Percentiles rank a stretch among this genome's conserved stretches.
phyloP scores from a whole-genome alignment of 2,329 filamentous ascomycete genomes.

The Aspergillus sp. region DNA sequence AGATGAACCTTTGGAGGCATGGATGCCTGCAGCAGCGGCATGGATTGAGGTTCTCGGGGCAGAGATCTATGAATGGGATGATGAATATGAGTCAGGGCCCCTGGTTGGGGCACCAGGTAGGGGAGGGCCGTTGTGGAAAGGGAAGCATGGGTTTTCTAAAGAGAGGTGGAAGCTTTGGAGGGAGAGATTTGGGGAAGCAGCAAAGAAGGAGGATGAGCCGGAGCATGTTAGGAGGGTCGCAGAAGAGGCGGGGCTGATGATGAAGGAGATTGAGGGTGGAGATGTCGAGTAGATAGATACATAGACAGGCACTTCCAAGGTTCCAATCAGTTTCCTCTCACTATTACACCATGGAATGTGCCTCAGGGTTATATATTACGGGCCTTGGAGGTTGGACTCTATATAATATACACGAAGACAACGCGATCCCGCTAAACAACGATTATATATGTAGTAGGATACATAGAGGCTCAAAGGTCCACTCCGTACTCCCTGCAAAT shows the following conservation, averaged over 20 bases:
- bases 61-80: slow-evolving; percentile 15
- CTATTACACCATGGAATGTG: too few species aligned
- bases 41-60: slow-evolving; percentile 14
- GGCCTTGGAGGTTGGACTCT: too few species aligned
- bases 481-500: too few species aligned
- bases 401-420: too few species aligned
- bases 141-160: slow-evolving; percentile 11
- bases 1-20: neutral
- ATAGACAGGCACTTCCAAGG: too few species aligned
- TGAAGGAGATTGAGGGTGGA: slow-evolving; percentile 13
- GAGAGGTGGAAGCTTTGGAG: slow-evolving; percentile 11
- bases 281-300: neutral
- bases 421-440: too few species aligned
- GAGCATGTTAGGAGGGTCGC: neutral
- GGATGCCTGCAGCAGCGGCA: slow-evolving; percentile 9
- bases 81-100: neutral
- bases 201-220: neutral
- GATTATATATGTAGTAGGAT: too few species aligned
- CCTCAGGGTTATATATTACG: too few species aligned
- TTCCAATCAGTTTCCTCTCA: too few species aligned
- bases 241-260: slow-evolving; percentile 11
- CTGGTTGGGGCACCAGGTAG: neutral
- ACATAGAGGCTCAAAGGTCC: too few species aligned
- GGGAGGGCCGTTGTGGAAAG: slow-evolving; percentile 12
- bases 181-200: slow-evolving; percentile 10